These are phyloP conservation scores for Magnaporthiopsis incrustans DNA, from an alignment of 2,329 filamentous ascomycete species.

Conservation along the genomic window DNA sequence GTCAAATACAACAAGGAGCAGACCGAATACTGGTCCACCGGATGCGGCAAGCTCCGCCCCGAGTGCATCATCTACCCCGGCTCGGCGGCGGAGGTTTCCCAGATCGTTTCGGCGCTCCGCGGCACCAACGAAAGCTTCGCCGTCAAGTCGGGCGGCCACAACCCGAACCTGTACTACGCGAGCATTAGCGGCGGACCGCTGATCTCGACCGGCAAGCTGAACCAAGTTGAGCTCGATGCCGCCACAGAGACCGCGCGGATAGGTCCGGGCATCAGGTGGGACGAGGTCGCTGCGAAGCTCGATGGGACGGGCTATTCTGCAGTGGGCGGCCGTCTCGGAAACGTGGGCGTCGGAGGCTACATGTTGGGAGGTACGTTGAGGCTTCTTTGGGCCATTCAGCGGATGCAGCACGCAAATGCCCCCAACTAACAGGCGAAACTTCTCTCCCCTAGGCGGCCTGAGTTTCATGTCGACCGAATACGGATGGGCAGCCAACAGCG, in stretches of 20 bases:
- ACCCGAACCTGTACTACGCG: slow-evolving; percentile 32
- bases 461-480: slow-evolving; percentile 20
- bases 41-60: slow-evolving; percentile 14
- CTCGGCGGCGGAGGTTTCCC: slow-evolving; percentile 13
- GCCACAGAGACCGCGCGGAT: slow-evolving; percentile 26
- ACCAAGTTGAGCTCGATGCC: slow-evolving; percentile 22
- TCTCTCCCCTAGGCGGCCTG: slow-evolving; percentile 20
- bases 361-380: slow-evolving; percentile 19
- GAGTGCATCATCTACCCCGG: slow-evolving; percentile 16
- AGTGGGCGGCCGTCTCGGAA: slow-evolving; percentile 26
- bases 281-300: slow-evolving; percentile 27
- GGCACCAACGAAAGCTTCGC: slow-evolving; percentile 30
- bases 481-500: slow-evolving; percentile 30
- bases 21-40: slow-evolving; percentile 9
- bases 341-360: slow-evolving; percentile 27
- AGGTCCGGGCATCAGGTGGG: slow-evolving; percentile 28
- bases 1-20: neutral
- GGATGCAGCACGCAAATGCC: too few relatives aligned
- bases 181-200: slow-evolving; percentile 32
- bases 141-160: slow-evolving; percentile 40
- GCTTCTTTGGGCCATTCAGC: too few relatives aligned
- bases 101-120: slow-evolving; percentile 12
- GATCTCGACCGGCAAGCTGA: slow-evolving; percentile 33
- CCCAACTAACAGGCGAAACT: neutral
- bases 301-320: slow-evolving; percentile 22